Evolutionary conservation across 441 rosid species (phyloP).

Genomic region (Eruca vesicaria): DNA sequence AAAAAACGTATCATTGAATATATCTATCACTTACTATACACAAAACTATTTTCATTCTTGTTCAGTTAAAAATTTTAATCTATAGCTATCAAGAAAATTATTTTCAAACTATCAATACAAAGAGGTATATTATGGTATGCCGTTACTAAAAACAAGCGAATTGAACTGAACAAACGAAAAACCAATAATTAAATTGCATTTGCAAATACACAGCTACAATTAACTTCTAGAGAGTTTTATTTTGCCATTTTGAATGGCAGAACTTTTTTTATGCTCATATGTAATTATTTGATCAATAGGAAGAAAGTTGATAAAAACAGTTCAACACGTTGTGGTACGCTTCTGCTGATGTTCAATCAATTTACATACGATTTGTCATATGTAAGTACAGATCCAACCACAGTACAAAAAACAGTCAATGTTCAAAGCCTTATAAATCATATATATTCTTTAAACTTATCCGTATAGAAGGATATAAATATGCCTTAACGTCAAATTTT

Average conservation of each 20-base stretch:
- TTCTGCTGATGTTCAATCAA: background rate
- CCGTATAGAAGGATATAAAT: background rate
- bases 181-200: background rate
- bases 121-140: background rate
- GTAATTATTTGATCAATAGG: background rate
- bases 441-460: conserved; percentile 1
- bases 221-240: background rate
- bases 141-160: background rate
- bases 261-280: background rate
- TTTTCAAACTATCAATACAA: background rate
- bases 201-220: background rate
- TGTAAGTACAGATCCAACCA: background rate
- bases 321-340: background rate
- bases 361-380: background rate
- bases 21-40: background rate
- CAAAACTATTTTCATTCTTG: background rate
- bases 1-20: background rate
- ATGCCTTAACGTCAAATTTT: background rate
- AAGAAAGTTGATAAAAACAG: background rate
- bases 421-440: background rate
- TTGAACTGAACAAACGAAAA: background rate
- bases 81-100: background rate
- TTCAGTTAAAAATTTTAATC: background rate
- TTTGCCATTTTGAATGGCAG: background rate
- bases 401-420: background rate